Percentiles rank a stretch among this genome's conserved stretches.
Evolutionary conservation across 345 rosid genomes (phyloP).

Genomic region (Eucalyptus marginata): DNA sequence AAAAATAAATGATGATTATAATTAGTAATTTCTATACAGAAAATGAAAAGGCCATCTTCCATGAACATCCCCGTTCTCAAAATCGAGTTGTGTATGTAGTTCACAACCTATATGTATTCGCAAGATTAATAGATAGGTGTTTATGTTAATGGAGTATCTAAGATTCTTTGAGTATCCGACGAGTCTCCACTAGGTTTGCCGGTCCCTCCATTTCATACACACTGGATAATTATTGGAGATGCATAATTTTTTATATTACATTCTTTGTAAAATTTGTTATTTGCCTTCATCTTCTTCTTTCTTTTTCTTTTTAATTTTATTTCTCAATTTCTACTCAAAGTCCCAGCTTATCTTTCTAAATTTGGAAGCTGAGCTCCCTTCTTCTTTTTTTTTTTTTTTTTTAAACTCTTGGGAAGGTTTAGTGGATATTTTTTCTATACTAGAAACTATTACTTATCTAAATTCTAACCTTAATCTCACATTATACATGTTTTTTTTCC

Average conservation of each 20-base stretch:
- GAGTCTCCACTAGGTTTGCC: accelerated
- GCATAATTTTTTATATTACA: neutral
- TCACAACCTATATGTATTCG: neutral
- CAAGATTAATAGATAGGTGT: neutral
- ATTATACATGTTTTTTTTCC: accelerated
- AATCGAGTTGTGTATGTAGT: neutral
- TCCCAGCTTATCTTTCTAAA: neutral
- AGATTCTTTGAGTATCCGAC: accelerated
- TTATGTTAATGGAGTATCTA: neutral
- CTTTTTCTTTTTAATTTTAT: too few species aligned
- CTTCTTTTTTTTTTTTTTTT: too few species aligned
- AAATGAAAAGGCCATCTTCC: neutral
- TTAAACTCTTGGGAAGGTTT: neutral
- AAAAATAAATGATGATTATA: neutral
- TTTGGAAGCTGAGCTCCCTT: neutral
- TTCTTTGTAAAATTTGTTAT: neutral
- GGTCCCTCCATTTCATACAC: neutral
- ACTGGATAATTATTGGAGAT: neutral
- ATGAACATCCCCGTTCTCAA: neutral
- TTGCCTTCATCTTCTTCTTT: neutral
- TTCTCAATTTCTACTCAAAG: neutral
- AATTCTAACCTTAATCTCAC: neutral
- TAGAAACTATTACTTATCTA: neutral
- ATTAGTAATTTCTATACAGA: neutral
- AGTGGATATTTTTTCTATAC: neutral